Evolutionary conservation across 352 stramenopile genomes (phyloP), one percentile per base, ranked within the genome.

Genomic region (Phytophthora pistaciae): DNA sequence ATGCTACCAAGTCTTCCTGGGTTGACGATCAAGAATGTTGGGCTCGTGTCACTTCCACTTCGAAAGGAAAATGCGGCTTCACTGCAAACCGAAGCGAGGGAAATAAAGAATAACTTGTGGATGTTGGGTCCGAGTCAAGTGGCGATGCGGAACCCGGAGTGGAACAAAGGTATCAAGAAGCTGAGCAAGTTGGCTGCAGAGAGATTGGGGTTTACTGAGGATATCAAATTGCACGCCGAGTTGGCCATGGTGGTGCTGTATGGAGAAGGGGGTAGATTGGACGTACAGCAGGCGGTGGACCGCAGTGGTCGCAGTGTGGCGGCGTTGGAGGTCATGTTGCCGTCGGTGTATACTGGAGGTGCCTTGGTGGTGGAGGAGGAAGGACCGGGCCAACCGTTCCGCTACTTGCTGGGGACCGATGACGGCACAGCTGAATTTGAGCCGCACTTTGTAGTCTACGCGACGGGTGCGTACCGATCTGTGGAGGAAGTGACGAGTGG

Each of bases 401-500:
- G 46, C 5, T 64, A 49, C n/a, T 29, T 49, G 6, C 27, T 56
- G 25, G 38, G 46, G 18, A 57, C 27, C 9, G 18, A 56, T 29
- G 25, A 49, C 10, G 29, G n/a, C 5, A 53, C 25, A 1, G 58
- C 44, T 20, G 27, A 4, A 5, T 56, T 57, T 21, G n/a, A 36
- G 31, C 58, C 58, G 46, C 46, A 55, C 18, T 64, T 42, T 50
- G 46, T 44, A n/a, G 44, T 56, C 5, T 63, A 52, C 16, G 3
- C 40, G 14, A 40, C 56, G 38, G 56, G 40, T 42, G 38, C 40
- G 14, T 54, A 52, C 16, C 36, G 23, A 18, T 16, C 38, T 4
- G 56, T 63, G 11, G 36, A 38, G 29, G 36, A 23, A 25, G 56
- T 63, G 38, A 63, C 40, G 21, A 63, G 56, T 54, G 56, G 56